Evolutionary conservation across 1,139 yeast genomes (phyloP).

Genomic region (Yamadazyma siamensis): DNA sequence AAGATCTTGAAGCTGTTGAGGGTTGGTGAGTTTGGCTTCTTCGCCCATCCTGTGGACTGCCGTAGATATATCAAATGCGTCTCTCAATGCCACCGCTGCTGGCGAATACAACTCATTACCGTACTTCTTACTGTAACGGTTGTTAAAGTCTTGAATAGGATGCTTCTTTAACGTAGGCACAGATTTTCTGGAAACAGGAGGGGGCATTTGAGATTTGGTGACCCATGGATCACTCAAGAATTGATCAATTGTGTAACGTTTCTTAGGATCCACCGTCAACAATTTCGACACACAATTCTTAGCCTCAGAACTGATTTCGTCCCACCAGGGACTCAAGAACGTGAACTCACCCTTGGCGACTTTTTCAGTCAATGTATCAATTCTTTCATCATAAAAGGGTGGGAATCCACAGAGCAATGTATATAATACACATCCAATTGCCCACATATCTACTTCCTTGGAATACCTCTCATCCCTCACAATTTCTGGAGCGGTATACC

Average conservation of each 20-base stretch:
- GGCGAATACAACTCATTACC: constrained; percentile 60
- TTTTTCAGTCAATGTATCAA: constrained; percentile 53
- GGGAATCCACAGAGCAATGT: constrained; percentile 62
- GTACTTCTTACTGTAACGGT: constrained; percentile 23
- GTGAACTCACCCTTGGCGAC: constrained; percentile 59
- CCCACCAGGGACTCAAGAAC: constrained; percentile 63
- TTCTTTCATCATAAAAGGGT: constrained; percentile 58
- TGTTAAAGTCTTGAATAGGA: constrained; percentile 24
- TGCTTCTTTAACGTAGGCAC: constrained; percentile 13
- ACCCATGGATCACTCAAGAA: constrained; percentile 88
- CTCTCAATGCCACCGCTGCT: constrained; percentile 88
- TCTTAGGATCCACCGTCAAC: constrained; percentile 77
- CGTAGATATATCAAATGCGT: constrained; percentile 90
- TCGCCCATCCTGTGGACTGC: constrained; percentile 94
- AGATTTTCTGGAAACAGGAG: constrained; percentile 5
- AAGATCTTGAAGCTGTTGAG: constrained; percentile 22
- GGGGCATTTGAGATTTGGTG: constrained; percentile 12
- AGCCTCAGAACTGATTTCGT: constrained; percentile 53
- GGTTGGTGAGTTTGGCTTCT: constrained; percentile 56
- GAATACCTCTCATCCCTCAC: constrained; percentile 56
- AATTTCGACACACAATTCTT: constrained; percentile 68
- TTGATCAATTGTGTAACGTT: constrained; percentile 75
- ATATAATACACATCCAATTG: constrained; percentile 59
- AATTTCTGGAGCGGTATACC: constrained; percentile 62
- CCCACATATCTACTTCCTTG: constrained; percentile 66